Base-by-base conservation (phyloP, 768 basidiomycete genomes). In the Arthromyces matolae region DNA sequence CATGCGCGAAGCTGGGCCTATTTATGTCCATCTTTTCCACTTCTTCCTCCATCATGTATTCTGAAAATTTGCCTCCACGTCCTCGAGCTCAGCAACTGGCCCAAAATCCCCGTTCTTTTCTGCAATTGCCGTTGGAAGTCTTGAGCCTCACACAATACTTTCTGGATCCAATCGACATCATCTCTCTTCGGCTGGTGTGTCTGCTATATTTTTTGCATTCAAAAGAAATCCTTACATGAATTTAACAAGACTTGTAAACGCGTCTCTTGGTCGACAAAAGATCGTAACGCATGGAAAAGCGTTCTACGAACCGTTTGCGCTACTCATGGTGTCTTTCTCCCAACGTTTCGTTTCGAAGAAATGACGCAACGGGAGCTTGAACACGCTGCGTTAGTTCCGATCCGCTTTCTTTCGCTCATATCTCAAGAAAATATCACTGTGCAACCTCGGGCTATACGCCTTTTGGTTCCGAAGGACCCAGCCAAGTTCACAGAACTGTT, bases 111-210 rank as follows among this genome's bases (percentile, higher is more conserved):
- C 10, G 7, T 16, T 42, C 36, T 31, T 16, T 7, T 33, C 40
- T 13, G n/a, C 27, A 39, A 7, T 39, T 47, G 37, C 45, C 45
- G 27, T 32, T 39, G 37, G 45, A 47, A 29, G 14, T 47, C 5
- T 40, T 47, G n/a, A 40, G 45, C 29, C 28, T 33, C 2, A n/a
- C 45, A 5, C 47, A 49, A 29, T 19, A 35, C 40, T 49, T 16
- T 34, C 47, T 49, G 4, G 40, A 49, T 3, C 47, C 47, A 35
- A 25, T 14, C 36, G 47, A 42, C 27, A 49, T 49, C 47, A 14
- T 49, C 24, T 41, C 39, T 27, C 24, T 49, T 8, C 47, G 47
- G 27, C 18, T 41, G 47, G 47, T 42, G 8, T 19, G 47, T 35
- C 20, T 16, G 18, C 12, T 7, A 1, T 37, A 8, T 10, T 22